These are phyloP conservation scores for Debaryomyces fabryi DNA, from an alignment of 1,139 yeast genomes.

Conservation along the genomic window DNA sequence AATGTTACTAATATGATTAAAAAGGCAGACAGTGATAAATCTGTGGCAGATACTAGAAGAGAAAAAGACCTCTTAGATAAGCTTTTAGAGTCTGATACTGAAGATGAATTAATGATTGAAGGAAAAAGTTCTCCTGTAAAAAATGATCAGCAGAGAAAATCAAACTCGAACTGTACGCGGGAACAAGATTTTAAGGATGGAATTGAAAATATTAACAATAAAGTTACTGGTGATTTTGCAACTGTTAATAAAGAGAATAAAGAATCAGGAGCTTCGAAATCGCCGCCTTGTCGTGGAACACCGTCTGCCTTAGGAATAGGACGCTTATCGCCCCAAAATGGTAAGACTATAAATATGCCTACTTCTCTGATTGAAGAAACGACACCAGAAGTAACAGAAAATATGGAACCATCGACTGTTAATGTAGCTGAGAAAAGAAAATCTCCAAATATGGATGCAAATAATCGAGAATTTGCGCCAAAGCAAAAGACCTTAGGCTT, in stretches of 20 bases:
- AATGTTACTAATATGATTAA: constrained; percentile 55
- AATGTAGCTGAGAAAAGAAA: not conserved
- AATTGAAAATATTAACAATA: not conserved
- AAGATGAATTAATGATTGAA: constrained; percentile 11
- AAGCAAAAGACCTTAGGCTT: constrained; percentile 19
- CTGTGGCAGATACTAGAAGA: constrained; percentile 11
- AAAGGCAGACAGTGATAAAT: constrained; percentile 12
- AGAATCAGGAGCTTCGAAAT: not conserved
- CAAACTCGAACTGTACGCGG: not conserved
- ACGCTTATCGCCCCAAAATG: not conserved
- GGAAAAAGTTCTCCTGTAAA: not conserved
- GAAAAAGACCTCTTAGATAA: constrained; percentile 23
- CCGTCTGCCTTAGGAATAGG: not conserved
- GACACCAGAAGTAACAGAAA: not conserved
- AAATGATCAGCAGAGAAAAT: not conserved
- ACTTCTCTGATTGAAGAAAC: not conserved
- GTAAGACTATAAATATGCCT: not conserved
- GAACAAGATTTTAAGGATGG: not conserved
- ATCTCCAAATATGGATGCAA: not conserved
- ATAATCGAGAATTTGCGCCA: not conserved
- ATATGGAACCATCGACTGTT: too few species aligned
- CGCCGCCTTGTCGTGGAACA: not conserved
- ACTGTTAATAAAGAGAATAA: not conserved
- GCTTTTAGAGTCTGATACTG: constrained; percentile 27
- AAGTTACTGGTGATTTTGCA: not conserved